Base-by-base conservation (phyloP, 2,329 filamentous ascomycete genomes). In the Microdochium paspali region DNA sequence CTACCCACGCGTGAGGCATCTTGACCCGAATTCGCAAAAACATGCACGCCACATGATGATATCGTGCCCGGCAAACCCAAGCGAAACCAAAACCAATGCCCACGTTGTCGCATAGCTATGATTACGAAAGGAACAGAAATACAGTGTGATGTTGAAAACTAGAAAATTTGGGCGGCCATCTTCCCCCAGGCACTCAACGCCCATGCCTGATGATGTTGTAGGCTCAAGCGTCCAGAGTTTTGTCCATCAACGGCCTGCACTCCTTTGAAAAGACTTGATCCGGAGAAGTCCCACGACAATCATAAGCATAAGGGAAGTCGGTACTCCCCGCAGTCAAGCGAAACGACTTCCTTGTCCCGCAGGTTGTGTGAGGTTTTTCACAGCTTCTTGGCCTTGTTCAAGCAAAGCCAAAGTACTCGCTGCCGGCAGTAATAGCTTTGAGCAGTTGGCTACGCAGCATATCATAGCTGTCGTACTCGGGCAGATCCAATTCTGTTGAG, bases 381-480 rank as follows among this genome's bases (percentile, higher is more conserved):
- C n/a, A n/a, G n/a, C n/a, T n/a, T n/a, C n/a, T n/a, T 25, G 42
- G 15, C 10, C 39, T 23, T 39, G 24, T 51, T 74, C 85, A 97
- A 58, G 93, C 91, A 68, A 98, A 97, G 52, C 93, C 93, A 66
- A 98, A 98, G 66, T 85, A 97, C 66, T 97, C 91, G 71, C 90
- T 93, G 57, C 93, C 93, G 55, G 90, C 85, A n/a, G 93, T 98
- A 67, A 98, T 96, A 53, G 93, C 93, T 56, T 90, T 97, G 66
- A 94, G 84, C 50, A 98, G 71, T 63, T 93, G 90, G 59, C 87
- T 82, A 53, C 93, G 84, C 51, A 98, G 79, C 56, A 79, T 76
- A 60, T 98, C 93, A 67, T 98, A 98, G 65, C 82, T 94, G 61
- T 97, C 93, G 63, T 98, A 98, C 70, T 98, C 93, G 39, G 93